phyloP scores from a whole-genome alignment of 257 asterid genomes.

The Cruciata laevipes region DNA sequence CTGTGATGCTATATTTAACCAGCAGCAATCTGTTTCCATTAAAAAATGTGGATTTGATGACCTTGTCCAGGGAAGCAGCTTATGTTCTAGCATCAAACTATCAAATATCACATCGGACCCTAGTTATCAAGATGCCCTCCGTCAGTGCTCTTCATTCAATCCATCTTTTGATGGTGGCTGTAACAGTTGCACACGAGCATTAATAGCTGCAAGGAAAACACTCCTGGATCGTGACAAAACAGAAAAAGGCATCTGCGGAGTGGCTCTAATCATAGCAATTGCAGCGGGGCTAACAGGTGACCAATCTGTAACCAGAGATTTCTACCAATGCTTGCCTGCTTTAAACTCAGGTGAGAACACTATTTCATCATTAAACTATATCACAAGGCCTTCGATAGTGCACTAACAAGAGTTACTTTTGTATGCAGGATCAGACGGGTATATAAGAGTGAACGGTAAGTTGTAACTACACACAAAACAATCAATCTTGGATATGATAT shows the following conservation, averaged over 20 bases:
- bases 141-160: constrained; percentile 34
- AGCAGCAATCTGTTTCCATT: constrained; percentile 39
- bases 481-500: background rate
- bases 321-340: constrained; percentile 55
- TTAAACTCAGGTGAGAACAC: constrained; percentile 39
- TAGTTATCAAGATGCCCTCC: constrained; percentile 16
- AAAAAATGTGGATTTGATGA: constrained; percentile 39
- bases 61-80: constrained; percentile 31
- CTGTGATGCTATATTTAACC: constrained; percentile 31
- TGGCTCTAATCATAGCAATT: constrained; percentile 39
- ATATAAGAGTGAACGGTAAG: constrained; percentile 53
- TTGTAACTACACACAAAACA: constrained; percentile 28
- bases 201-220: constrained; percentile 22
- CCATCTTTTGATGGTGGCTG: constrained; percentile 44
- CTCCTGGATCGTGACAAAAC: constrained; percentile 15
- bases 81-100: constrained; percentile 35
- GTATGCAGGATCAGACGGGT: constrained; percentile 38
- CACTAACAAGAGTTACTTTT: constrained; percentile 5
- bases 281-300: constrained; percentile 30
- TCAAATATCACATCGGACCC: constrained; percentile 7
- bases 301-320: constrained; percentile 25
- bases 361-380: background rate
- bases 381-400: background rate
- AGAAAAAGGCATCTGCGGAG: constrained; percentile 42
- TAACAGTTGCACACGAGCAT: constrained; percentile 29